Conservation (phyloP, 164 flowering plant genomes). For the Platanus orientalis region DNA sequence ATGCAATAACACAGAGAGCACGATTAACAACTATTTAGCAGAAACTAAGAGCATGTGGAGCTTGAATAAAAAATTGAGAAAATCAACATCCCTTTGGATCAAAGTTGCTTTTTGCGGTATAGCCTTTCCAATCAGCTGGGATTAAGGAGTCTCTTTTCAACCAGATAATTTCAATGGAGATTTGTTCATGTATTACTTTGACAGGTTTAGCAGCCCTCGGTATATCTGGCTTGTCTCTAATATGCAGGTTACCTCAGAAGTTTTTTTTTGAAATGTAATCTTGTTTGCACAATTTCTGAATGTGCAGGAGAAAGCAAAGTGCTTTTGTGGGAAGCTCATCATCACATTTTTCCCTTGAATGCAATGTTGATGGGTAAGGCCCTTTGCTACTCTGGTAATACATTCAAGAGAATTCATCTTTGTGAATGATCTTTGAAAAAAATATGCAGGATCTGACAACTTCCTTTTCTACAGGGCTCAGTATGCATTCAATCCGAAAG, state of each 20-base stretch:
- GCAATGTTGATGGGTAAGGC: conserved; percentile 52
- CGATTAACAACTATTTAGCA: too few species aligned
- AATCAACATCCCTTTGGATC: too few species aligned
- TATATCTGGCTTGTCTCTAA: not conserved
- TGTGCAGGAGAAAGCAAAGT: conserved; percentile 31
- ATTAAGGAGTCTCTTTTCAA: not conserved
- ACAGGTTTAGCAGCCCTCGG: not conserved
- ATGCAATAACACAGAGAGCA: too few species aligned
- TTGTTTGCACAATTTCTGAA: conserved; percentile 8
- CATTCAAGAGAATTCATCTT: not conserved
- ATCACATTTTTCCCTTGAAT: conserved; percentile 37
- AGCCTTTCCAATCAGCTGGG: not conserved
- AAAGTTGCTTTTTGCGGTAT: not conserved
- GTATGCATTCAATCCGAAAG: conserved; percentile 82
- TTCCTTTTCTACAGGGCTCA: conserved; percentile 39
- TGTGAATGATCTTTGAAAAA: not conserved
- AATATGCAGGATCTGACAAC: not conserved
- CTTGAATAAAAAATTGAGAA: too few species aligned
- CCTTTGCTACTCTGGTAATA: not conserved
- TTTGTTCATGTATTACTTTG: not conserved
- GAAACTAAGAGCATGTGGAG: too few species aligned
- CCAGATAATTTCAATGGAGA: not conserved
- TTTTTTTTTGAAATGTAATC: not conserved
- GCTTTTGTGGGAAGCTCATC: conserved; percentile 25
- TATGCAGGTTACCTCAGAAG: not conserved